Percentiles rank a stretch among this genome's conserved stretches.
Conservation (phyloP, 371 early-diverging fungal genomes). For the Apophysomyces variabilis region DNA sequence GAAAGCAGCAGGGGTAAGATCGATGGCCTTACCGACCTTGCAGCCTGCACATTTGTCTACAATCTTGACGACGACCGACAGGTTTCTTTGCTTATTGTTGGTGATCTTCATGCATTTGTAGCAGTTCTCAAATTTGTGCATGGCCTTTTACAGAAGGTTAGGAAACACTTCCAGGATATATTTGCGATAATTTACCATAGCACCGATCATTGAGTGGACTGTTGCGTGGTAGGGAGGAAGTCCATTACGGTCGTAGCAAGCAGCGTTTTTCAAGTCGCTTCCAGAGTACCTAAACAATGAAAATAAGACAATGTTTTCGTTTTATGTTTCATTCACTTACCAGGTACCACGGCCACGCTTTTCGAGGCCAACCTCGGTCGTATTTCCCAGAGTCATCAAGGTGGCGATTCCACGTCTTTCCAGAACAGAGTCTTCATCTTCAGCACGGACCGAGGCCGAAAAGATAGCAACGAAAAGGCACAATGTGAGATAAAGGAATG, state of each 20-base stretch:
- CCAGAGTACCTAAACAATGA: constrained; percentile 49
- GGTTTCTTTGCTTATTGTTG: constrained; percentile 44
- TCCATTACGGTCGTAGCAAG: constrained; percentile 55
- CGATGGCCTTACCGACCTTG: constrained; percentile 44
- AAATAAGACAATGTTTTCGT: neutral
- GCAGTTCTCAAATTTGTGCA: constrained; percentile 52
- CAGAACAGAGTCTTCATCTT: constrained; percentile 16
- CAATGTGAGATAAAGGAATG: constrained; percentile 10
- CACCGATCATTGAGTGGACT: constrained; percentile 49
- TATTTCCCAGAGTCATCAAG: constrained; percentile 33
- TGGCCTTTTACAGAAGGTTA: constrained; percentile 36
- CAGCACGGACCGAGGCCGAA: constrained; percentile 11
- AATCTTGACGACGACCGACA: constrained; percentile 43
- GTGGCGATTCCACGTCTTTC: constrained; percentile 44
- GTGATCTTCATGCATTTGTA: constrained; percentile 58
- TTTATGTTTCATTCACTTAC: constrained; percentile 22
- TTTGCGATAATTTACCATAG: constrained; percentile 36
- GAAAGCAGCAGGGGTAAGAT: constrained; percentile 53
- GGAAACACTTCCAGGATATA: neutral
- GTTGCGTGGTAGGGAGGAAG: constrained; percentile 45
- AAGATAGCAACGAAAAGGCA: constrained; percentile 13
- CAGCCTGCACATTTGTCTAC: constrained; percentile 58
- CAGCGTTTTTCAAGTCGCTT: constrained; percentile 51
- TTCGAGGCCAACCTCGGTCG: constrained; percentile 22
- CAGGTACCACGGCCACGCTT: constrained; percentile 53